These are phyloP conservation scores for Cutaneotrichosporon sp. DNA, from an alignment of 1,284 basidiomycete species.

Conservation along the genomic window DNA sequence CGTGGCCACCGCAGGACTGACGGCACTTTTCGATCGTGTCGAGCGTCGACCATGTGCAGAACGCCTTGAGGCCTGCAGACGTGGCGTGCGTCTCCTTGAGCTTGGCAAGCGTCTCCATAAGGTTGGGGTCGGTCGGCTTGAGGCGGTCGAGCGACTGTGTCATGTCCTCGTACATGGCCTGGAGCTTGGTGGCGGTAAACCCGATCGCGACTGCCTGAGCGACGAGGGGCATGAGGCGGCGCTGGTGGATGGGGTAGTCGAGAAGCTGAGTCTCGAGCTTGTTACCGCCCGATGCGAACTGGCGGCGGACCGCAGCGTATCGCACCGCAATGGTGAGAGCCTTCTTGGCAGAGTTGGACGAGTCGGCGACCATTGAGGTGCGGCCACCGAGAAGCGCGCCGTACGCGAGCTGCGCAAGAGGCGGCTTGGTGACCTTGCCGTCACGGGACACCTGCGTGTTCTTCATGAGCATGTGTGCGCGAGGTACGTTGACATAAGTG, in stretches of 20 bases:
- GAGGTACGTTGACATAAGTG: constrained; percentile 67
- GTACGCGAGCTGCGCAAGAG: constrained; percentile 61
- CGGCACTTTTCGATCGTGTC: constrained; percentile 61
- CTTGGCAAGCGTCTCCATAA: constrained; percentile 54
- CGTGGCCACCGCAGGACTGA: constrained; percentile 60
- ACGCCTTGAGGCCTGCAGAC: constrained; percentile 61
- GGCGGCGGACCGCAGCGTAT: constrained; percentile 60
- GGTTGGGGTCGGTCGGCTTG: constrained; percentile 55
- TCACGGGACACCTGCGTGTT: constrained; percentile 59
- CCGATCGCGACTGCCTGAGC: constrained; percentile 61
- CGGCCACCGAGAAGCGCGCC: constrained; percentile 60
- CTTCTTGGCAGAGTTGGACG: constrained; percentile 58
- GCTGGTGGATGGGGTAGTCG: constrained; percentile 63
- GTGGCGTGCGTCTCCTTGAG: constrained; percentile 62
- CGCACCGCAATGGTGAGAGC: constrained; percentile 60
- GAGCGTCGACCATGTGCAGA: constrained; percentile 61
- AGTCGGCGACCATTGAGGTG: constrained; percentile 60
- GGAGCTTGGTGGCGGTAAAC: constrained; percentile 57
- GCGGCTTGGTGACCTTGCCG: constrained; percentile 52
- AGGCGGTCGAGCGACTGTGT: constrained; percentile 57
- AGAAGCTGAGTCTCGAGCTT: constrained; percentile 58
- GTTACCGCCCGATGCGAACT: constrained; percentile 57
- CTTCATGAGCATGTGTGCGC: constrained; percentile 62
- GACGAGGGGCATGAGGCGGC: constrained; percentile 59
- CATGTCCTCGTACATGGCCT: constrained; percentile 55